phyloP scores from a whole-genome alignment of 352 stramenopile species.

The Phytophthora uliginosa region DNA sequence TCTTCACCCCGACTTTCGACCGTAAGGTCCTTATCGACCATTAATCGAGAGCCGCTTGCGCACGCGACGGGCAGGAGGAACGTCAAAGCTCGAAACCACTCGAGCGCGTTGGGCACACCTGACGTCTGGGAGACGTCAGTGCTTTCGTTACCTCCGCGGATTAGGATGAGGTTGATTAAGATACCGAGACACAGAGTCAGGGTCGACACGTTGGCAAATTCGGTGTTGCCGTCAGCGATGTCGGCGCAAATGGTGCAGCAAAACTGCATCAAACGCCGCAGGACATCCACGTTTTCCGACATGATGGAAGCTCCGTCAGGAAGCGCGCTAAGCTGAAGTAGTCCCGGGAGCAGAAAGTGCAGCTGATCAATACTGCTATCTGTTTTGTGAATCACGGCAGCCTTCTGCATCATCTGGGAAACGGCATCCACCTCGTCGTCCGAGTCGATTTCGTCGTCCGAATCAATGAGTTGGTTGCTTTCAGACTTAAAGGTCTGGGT shows the following conservation, averaged over 20 bases:
- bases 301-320: constrained; percentile 66
- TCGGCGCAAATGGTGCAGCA: constrained; percentile 72
- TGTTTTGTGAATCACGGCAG: constrained; percentile 37
- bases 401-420: constrained; percentile 51
- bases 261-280: constrained; percentile 82
- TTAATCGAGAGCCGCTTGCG: constrained; percentile 64
- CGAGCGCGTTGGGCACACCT: constrained; percentile 56
- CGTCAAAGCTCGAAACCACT: constrained; percentile 79
- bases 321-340: constrained; percentile 83
- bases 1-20: constrained; percentile 73
- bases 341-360: constrained; percentile 83
- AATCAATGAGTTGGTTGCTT: constrained; percentile 50
- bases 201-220: constrained; percentile 68
- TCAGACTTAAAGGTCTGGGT: constrained; percentile 13
- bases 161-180: constrained; percentile 82
- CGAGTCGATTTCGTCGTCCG: constrained; percentile 79
- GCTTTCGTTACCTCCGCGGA: constrained; percentile 56
- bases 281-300: constrained; percentile 64
- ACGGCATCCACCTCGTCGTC: constrained; percentile 75
- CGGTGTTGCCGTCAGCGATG: constrained; percentile 58
- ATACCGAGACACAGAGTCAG: constrained; percentile 83
- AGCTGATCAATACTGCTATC: constrained; percentile 73
- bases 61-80: constrained; percentile 85
- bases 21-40: constrained; percentile 53
- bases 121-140: constrained; percentile 21